Conservation (phyloP, 2,329 filamentous ascomycete genomes). For the Juglanconis sp. region DNA sequence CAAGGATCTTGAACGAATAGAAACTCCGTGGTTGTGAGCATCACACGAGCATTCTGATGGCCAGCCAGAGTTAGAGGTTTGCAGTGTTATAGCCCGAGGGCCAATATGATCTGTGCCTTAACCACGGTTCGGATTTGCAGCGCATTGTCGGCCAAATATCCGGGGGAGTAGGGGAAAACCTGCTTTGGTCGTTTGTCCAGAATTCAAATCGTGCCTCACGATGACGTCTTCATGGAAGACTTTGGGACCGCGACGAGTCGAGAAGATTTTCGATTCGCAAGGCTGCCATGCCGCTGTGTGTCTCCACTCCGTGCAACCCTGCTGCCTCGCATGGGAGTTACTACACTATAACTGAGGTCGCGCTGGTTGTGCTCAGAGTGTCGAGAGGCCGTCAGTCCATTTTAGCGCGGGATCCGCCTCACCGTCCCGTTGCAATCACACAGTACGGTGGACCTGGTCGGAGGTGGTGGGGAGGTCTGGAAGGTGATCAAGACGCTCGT, state of each 20-base stretch:
- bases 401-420: not conserved
- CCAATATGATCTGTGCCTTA: not conserved
- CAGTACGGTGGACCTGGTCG: not conserved
- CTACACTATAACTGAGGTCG: too few relatives aligned
- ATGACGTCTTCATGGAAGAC: not conserved
- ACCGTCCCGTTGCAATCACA: not conserved
- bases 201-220: not conserved
- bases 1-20: too few relatives aligned
- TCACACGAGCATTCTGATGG: not conserved
- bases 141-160: not conserved
- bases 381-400: not conserved
- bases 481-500: not conserved
- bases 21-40: too few relatives aligned
- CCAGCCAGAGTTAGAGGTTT: not conserved
- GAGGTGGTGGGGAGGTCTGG: not conserved
- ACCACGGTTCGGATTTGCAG: not conserved
- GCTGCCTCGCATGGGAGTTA: too few relatives aligned
- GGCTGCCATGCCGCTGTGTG: not conserved
- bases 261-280: not conserved
- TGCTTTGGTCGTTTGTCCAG: not conserved
- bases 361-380: not conserved
- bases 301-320: too few relatives aligned
- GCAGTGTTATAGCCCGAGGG: not conserved
- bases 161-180: not conserved
- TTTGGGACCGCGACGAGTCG: not conserved